phyloP scores from a whole-genome alignment of 169 alveolate species.

The Plasmodium gaboni region DNA sequence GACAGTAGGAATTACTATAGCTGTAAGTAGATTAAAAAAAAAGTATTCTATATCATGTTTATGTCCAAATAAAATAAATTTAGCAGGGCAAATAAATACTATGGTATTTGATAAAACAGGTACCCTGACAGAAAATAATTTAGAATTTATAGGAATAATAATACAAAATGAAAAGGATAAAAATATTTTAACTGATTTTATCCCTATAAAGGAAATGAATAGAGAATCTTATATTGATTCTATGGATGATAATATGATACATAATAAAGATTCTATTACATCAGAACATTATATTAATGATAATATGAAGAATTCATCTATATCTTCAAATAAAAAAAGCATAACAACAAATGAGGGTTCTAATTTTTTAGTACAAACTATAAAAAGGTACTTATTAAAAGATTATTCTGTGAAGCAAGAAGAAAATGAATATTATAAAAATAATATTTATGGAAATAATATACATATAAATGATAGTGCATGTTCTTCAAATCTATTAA shows the following conservation, averaged over 20 bases:
- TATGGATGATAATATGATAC: neutral
- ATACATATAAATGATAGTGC: too few species aligned
- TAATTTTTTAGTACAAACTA: neutral
- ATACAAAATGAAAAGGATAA: neutral
- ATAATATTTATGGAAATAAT: too few species aligned
- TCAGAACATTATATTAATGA: neutral
- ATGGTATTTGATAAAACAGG: conserved; percentile 98
- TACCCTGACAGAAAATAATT: conserved; percentile 94
- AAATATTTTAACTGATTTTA: neutral
- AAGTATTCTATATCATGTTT: conserved; percentile 90
- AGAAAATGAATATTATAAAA: too few species aligned
- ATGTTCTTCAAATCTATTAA: neutral
- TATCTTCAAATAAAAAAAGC: neutral
- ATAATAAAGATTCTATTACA: neutral
- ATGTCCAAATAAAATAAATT: conserved; percentile 94
- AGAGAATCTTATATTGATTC: too few species aligned
- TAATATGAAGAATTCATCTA: neutral
- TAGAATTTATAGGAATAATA: conserved; percentile 84
- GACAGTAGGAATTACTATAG: conserved; percentile 93
- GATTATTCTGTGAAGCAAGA: too few species aligned
- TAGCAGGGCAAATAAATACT: conserved; percentile 95
- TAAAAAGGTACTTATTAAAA: neutral
- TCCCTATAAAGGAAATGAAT: neutral
- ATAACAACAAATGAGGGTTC: neutral
- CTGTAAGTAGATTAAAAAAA: conserved; percentile 91